Evolutionary conservation across 805 yeast species (phyloP), one percentile per base, ranked within the genome.

Genomic region (Allodekkera sacchari): DNA sequence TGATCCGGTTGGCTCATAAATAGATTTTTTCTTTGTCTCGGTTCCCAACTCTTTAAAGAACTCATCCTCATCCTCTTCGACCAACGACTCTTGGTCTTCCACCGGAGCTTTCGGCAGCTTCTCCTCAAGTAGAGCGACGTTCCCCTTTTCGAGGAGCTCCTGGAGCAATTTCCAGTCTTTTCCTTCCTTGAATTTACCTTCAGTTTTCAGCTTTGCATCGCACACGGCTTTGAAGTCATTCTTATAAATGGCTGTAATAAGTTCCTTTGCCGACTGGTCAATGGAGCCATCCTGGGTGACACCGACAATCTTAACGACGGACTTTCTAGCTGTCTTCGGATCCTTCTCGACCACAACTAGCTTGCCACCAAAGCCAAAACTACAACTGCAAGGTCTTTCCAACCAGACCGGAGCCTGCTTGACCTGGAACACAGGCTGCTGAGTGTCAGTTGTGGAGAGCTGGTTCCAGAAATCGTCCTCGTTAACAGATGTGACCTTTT

Each of bases 321-420:
- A 48, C 35, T 75, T 59, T 16, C 54, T 52, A 13, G 74, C 63
- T 39, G 57, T 52, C 3, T 48, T 50, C 14, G 64, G 65, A 29
- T 63, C 60, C 32, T 56, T 57, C 7, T 40, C 37, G 7, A 65
- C 60, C 9, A 65, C 55, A 4, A 81, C 88, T 25, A 92, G 54
- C 59, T 84, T 85, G 32, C 95, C 95, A 38, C 98, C 98, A 60
- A 87, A 89, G 0, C 95, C 97, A 67, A 94, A 92, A 3, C 75
- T 63, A 10, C 80, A 95, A 30, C 79, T 66, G 5, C 72, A 66
- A 9, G 85, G 85, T 42, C 80, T 68, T 39, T 73, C 72, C 38
- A 84, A 70, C 98, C 98, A 92, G 37, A 64, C 57, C 30, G 99
- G 98, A 14, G 96, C 92, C 59, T 87, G 95, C 40, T 69, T 64